Percentiles rank a stretch among this genome's conserved stretches.
Evolutionary conservation across 306 rosid species (phyloP).

Genomic region (Dryas drummondii): DNA sequence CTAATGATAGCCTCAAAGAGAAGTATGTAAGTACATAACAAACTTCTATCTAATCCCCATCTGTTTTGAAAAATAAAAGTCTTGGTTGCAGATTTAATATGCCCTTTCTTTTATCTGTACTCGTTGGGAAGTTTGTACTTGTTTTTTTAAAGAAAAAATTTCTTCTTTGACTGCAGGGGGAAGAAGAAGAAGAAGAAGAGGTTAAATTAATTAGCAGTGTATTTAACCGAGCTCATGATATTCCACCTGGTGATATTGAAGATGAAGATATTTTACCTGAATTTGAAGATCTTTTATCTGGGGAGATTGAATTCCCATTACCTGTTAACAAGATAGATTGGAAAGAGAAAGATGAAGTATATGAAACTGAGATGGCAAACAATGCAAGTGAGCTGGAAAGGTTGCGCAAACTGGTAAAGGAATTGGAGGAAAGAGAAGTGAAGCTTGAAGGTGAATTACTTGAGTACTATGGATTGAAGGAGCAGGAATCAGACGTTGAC

Average conservation of each 20-base stretch:
- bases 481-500: constrained; percentile 62
- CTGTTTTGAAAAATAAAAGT: constrained; percentile 20
- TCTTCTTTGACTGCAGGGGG: constrained; percentile 35
- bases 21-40: constrained; percentile 46
- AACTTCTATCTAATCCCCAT: constrained; percentile 1
- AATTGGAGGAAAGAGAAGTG: constrained; percentile 93
- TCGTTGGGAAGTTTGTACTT: constrained; percentile 15
- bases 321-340: constrained; percentile 34
- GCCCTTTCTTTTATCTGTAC: not conserved
- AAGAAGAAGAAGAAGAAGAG: constrained; percentile 72
- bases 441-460: constrained; percentile 90
- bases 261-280: constrained; percentile 76
- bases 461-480: constrained; percentile 80
- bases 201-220: constrained; percentile 75
- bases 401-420: constrained; percentile 59
- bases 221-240: constrained; percentile 52
- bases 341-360: constrained; percentile 47
- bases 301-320: constrained; percentile 80
- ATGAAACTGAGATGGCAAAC: constrained; percentile 76
- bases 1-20: constrained; percentile 43
- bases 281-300: constrained; percentile 69
- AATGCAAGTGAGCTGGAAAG: constrained; percentile 76
- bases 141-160: constrained; percentile 7
- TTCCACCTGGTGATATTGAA: constrained; percentile 38
- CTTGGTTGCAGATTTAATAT: constrained; percentile 5